Conservation (phyloP, 163 green algal species). For the Chlamydomonas reinhardtii region DNA sequence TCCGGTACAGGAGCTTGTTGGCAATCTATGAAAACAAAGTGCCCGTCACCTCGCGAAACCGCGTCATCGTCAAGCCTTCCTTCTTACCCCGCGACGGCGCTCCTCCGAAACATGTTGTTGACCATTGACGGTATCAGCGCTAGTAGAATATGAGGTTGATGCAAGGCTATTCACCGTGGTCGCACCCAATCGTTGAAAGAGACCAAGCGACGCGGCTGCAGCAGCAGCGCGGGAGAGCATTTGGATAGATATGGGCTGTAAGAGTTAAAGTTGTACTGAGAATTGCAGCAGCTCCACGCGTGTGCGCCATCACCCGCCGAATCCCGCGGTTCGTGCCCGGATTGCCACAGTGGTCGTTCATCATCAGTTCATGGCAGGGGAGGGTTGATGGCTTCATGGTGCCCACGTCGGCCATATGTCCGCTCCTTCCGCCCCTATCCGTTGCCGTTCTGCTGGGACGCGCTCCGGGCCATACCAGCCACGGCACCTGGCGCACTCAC, state of each 20-base stretch:
- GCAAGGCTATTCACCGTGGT: not conserved
- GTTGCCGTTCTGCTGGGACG: too few relatives aligned
- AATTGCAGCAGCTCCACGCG: too few relatives aligned
- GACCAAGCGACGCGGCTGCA: not conserved
- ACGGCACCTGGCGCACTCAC: too few relatives aligned
- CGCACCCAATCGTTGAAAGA: not conserved
- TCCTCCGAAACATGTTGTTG: not conserved
- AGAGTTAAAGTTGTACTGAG: too few relatives aligned
- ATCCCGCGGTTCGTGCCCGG: too few relatives aligned
- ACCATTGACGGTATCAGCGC: not conserved
- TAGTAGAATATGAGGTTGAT: constrained; percentile 12
- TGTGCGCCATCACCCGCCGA: too few relatives aligned
- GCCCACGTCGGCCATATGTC: too few relatives aligned
- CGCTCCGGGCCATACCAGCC: too few relatives aligned
- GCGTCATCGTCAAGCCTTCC: not conserved
- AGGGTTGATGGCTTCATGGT: too few relatives aligned
- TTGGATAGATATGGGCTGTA: not conserved
- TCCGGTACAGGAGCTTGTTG: constrained; percentile 82
- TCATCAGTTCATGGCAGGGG: too few relatives aligned
- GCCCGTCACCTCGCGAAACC: not conserved
- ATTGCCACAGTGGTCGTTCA: too few relatives aligned
- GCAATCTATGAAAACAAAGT: constrained; percentile 56
- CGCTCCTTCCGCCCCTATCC: too few relatives aligned
- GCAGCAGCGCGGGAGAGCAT: constrained; percentile 8
- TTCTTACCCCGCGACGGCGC: constrained; percentile 10